These are phyloP conservation scores for Amylocarpus encephaloides DNA, from an alignment of 2,329 filamentous ascomycete species.

Conservation along the genomic window DNA sequence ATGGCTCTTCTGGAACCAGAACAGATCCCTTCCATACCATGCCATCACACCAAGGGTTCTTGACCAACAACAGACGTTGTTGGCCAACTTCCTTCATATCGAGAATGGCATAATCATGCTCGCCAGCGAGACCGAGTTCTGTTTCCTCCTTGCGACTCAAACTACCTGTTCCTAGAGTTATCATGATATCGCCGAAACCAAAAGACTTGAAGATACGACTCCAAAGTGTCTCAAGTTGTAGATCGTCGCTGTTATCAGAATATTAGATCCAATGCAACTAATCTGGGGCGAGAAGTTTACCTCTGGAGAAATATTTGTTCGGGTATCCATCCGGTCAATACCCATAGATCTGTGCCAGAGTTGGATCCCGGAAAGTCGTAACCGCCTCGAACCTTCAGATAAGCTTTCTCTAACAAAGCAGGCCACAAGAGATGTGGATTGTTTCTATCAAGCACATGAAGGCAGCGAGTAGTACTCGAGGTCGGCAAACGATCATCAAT, in stretches of 20 bases:
- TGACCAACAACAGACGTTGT: slow-evolving; percentile 69
- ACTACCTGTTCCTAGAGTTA: slow-evolving; percentile 85
- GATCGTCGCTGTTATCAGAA: slow-evolving; percentile 55
- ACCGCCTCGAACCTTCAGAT: slow-evolving; percentile 87
- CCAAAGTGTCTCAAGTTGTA: slow-evolving; percentile 74
- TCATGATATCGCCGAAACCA: slow-evolving; percentile 69
- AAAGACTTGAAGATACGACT: slow-evolving; percentile 68
- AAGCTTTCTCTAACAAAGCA: slow-evolving; percentile 89
- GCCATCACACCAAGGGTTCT: slow-evolving; percentile 92
- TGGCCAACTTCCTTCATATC: slow-evolving; percentile 63
- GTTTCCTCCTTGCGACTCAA: slow-evolving; percentile 72
- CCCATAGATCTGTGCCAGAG: slow-evolving; percentile 89
- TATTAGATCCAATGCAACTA: slow-evolving; percentile 1
- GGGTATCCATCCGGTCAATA: slow-evolving; percentile 91
- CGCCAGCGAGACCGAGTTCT: slow-evolving; percentile 73
- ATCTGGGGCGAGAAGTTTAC: slow-evolving; percentile 34
- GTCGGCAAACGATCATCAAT: slow-evolving; percentile 85
- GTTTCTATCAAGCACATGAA: slow-evolving; percentile 82
- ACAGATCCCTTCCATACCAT: slow-evolving; percentile 58
- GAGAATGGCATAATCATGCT: slow-evolving; percentile 91
- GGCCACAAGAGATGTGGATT: slow-evolving; percentile 85
- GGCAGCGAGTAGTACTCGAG: slow-evolving; percentile 65
- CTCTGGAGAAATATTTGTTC: slow-evolving; percentile 88
- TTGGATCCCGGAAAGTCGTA: slow-evolving; percentile 98
- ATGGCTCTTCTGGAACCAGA: slow-evolving; percentile 3